Evolutionary conservation across 1,284 basidiomycete species (phyloP), one percentile per base, ranked within the genome.

Genomic region (Marasmius oreades): DNA sequence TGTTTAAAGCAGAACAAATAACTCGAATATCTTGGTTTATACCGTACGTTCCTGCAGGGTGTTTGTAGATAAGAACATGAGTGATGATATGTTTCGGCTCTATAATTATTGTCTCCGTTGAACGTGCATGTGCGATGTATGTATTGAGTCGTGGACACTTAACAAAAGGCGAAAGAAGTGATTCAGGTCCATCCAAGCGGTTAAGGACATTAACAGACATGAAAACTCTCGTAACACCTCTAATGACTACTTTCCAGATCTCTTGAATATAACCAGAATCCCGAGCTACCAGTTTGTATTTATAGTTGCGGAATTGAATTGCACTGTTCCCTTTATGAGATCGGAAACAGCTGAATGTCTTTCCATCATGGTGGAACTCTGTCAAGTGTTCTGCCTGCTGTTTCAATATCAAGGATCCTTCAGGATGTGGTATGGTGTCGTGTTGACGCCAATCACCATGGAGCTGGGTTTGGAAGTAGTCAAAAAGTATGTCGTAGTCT

Each of bases 21-120:
- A 53, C 56, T n/a, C 55, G 5, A 42, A 31, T 46, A 34, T 57
- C 31, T 22, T 46, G 18, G 12, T 51, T 26, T 28, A 61, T 56
- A 5, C 44, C 52, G 42, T 55, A 62, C 4, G 55, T 55, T 7
- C 54, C 51, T 28, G 18, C 23, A 5, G 55, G 52, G 5, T 46
- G 47, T 28, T 54, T 54, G 14, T 52, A 61, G 14, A 57, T 34
- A 39, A 53, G 24, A 26, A 62, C 34, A 46, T 60, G 62, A 11
- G 56, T 59, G 3, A 63, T 52, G 26, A 63, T 57, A 37, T 63
- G 58, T 11, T 24, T 6, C 12, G 60, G 57, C 37, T 61, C 60
- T 37, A 63, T 59, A 33, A 63, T 57, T n/a, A 18, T 26, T 36
- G 52, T 48, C 1, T 42, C 2, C 7, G 45, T 24, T 8, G 60